Evolutionary conservation across 73 alveolate species (phyloP).

Genomic region (Durusdinium trenchii): DNA sequence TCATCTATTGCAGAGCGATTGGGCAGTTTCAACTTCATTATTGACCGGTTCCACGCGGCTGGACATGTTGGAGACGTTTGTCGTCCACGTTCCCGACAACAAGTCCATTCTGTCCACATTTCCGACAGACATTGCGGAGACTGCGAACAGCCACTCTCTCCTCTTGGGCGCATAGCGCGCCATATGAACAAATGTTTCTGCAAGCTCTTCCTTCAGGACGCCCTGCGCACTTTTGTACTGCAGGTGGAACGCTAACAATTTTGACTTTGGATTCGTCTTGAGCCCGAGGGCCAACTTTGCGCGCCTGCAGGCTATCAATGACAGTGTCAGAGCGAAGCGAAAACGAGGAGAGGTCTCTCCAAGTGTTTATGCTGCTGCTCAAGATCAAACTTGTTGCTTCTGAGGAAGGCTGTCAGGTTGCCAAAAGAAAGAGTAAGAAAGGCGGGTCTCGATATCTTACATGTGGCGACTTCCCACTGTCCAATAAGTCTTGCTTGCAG

Average conservation of each 20-base stretch:
- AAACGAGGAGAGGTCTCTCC: too few relatives aligned
- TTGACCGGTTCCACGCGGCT: constrained; percentile 13
- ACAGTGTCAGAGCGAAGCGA: too few relatives aligned
- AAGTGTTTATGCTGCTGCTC: too few relatives aligned
- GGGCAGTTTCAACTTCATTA: neutral
- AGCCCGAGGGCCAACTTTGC: neutral
- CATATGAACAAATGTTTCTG: constrained; percentile 44
- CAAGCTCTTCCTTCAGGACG: constrained; percentile 12
- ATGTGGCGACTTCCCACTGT: too few relatives aligned
- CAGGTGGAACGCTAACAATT: neutral
- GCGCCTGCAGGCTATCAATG: neutral
- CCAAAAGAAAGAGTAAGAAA: too few relatives aligned
- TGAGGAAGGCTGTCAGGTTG: too few relatives aligned
- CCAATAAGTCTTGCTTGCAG: too few relatives aligned
- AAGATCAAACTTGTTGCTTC: too few relatives aligned
- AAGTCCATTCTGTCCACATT: neutral
- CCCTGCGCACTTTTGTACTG: neutral
- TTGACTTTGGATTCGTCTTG: too few relatives aligned
- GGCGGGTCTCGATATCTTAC: too few relatives aligned
- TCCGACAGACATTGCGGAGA: constrained; percentile 51
- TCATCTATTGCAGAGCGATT: neutral
- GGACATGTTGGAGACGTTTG: constrained; percentile 29
- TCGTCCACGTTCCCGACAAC: neutral
- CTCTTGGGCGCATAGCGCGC: constrained; percentile 25
- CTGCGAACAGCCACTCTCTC: neutral